Conservation (phyloP, 768 basidiomycete genomes). For the Mycena rebaudengoi region DNA sequence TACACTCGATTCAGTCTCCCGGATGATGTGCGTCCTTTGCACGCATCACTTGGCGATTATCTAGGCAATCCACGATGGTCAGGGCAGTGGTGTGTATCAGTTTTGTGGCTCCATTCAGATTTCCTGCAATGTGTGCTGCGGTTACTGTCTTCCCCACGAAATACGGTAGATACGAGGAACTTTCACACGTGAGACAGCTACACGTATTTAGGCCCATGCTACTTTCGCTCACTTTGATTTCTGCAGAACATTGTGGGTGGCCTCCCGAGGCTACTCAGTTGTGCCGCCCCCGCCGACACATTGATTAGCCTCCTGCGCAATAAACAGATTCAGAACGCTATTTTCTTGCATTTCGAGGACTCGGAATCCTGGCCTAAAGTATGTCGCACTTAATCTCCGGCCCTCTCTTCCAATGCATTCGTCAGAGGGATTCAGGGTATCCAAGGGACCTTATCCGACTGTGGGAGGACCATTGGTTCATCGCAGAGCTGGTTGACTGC, state of each 20-base stretch:
- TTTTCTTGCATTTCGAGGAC: neutral
- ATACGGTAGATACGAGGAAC: neutral
- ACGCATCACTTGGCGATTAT: neutral
- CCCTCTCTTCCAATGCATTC: neutral
- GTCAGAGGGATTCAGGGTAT: neutral
- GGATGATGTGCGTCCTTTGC: neutral
- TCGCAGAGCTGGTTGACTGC: neutral
- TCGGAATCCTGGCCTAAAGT: neutral
- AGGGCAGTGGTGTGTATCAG: neutral
- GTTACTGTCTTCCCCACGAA: neutral
- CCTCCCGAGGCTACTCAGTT: neutral
- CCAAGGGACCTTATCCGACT: neutral
- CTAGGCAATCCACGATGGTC: neutral
- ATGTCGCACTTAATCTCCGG: neutral
- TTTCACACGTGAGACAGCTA: neutral
- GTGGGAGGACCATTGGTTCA: neutral
- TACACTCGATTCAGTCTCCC: neutral
- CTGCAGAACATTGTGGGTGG: neutral
- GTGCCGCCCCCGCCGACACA: neutral
- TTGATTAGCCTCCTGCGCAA: neutral
- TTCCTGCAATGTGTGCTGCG: neutral
- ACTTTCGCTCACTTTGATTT: neutral
- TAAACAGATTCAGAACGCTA: neutral
- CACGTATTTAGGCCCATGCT: neutral
- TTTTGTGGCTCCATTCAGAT: neutral